phyloP scores from a whole-genome alignment of 768 basidiomycete genomes.

The Leccinum arenicola region DNA sequence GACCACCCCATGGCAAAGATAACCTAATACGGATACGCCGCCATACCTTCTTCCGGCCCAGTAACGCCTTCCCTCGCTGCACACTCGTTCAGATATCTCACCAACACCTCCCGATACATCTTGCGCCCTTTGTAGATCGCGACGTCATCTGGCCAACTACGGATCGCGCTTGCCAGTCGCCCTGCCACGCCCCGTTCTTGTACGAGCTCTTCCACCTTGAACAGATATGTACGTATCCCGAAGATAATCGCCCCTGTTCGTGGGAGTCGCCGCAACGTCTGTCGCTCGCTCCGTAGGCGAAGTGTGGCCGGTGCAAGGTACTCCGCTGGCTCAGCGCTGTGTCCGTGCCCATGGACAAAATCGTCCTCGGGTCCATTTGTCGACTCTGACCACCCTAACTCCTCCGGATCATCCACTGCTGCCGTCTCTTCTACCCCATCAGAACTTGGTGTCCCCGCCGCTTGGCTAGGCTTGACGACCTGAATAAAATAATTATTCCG shows the following conservation, averaged over 20 bases:
- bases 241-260: conserved; percentile 64
- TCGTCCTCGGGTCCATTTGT: conserved; percentile 54
- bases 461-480: conserved; percentile 31
- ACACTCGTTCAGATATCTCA: conserved; percentile 22
- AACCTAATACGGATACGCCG: conserved; percentile 19
- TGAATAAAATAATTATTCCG: conserved; percentile 67
- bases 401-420: conserved; percentile 48
- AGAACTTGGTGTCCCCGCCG: not conserved
- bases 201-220: conserved; percentile 48
- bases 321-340: conserved; percentile 15
- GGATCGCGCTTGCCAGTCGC: conserved; percentile 59
- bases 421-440: conserved; percentile 6
- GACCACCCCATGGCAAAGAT: conserved; percentile 5
- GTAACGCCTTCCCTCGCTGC: conserved; percentile 14
- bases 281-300: conserved; percentile 60
- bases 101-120: conserved; percentile 21
- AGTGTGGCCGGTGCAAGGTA: conserved; percentile 41
- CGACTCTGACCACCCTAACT: conserved; percentile 61
- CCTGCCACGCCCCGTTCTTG: conserved; percentile 58
- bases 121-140: conserved; percentile 28
- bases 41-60: conserved; percentile 3
- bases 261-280: conserved; percentile 63
- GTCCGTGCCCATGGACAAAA: conserved; percentile 32
- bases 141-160: conserved; percentile 66
- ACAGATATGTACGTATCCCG: conserved; percentile 65